Base-by-base conservation (phyloP, 140 eudicot genomes). In the Ambrosia hybrid region DNA sequence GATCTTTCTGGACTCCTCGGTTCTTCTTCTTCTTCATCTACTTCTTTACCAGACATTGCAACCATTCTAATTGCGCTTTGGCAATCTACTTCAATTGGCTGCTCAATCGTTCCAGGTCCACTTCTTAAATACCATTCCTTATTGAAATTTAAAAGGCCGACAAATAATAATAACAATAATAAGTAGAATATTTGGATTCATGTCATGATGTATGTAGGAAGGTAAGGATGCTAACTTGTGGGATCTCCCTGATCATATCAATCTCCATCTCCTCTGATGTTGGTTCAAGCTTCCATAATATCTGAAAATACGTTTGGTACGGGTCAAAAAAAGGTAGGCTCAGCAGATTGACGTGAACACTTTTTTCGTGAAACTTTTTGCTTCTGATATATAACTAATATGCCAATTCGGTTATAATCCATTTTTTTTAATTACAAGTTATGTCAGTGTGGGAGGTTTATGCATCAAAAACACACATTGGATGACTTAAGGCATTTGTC, bases 221-320 rank as follows among this genome's bases (percentile, higher is more conserved):
- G 53, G 41, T 53, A 51, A 41, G 43, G 26, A 71, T 65, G 57
- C 82, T 65, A 65, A 72, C 82, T 45, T 78, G 69, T 43, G 78
- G 73, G 7, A 88, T 66, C 78, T 85, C 89, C 41, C 55, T 77
- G 39, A 88, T 72, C n/a, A 88, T 67, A 70, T 81, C 84, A 71
- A 76, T 61, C 33, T 74, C 46, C 26, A 74, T 38, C 86, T 88
- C 95, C 59, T 74, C 76, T 9, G 76, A 62, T 59, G 89, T 81
- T 17, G 81, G 83, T 46, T 83, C 64, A 70, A 88, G 89, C 67
- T 52, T 70, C 95, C 89, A 83, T 11, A 61, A 9, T 78, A 88
- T 78, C 89, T 88, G 78, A 59, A 65, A 51, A 72, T 58, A 14
- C 3, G 68, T 45, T 8, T 60, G 67, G 17, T 34, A 60, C 43